Evolutionary conservation across 345 rosid genomes (phyloP).

Genomic region (Combretum micranthum): DNA sequence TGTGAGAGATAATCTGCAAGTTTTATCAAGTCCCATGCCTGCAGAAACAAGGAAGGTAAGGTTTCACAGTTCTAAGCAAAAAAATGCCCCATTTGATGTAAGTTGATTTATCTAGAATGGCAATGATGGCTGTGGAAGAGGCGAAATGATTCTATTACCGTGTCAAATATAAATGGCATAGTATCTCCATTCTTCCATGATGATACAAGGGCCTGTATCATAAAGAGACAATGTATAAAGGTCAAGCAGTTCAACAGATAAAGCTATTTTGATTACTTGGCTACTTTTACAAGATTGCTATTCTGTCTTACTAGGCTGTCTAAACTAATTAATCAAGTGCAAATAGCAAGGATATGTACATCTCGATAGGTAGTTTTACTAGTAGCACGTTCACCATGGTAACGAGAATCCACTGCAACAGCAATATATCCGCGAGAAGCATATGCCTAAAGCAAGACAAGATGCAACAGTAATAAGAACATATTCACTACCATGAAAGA

Average conservation of each 20-base stretch:
- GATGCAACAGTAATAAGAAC: background rate
- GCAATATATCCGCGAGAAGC: slow-evolving; percentile 88
- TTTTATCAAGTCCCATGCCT: slow-evolving; percentile 83
- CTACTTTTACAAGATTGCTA: no score
- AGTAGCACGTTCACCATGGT: slow-evolving; percentile 81
- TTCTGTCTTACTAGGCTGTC: background rate
- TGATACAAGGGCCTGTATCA: slow-evolving; percentile 72
- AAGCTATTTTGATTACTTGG: background rate
- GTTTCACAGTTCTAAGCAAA: no score
- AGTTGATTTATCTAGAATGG: background rate
- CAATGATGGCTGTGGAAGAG: no score
- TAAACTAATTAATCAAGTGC: background rate
- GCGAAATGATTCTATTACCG: slow-evolving; percentile 28
- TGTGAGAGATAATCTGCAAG: slow-evolving; percentile 64
- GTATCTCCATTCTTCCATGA: slow-evolving; percentile 79
- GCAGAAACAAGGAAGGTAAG: slow-evolving; percentile 3
- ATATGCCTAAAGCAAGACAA: slow-evolving; percentile 49
- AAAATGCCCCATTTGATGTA: slow-evolving; percentile 1
- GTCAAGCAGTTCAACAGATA: background rate
- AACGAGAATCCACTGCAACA: slow-evolving; percentile 77
- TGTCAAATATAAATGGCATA: slow-evolving; percentile 90
- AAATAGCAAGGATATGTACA: slow-evolving; percentile 25
- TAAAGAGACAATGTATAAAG: no score
- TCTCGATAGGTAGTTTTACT: slow-evolving; percentile 56
- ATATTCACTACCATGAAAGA: background rate